phyloP scores from a whole-genome alignment of 208 protist genomes.

The Trichomonas vaginalis region DNA sequence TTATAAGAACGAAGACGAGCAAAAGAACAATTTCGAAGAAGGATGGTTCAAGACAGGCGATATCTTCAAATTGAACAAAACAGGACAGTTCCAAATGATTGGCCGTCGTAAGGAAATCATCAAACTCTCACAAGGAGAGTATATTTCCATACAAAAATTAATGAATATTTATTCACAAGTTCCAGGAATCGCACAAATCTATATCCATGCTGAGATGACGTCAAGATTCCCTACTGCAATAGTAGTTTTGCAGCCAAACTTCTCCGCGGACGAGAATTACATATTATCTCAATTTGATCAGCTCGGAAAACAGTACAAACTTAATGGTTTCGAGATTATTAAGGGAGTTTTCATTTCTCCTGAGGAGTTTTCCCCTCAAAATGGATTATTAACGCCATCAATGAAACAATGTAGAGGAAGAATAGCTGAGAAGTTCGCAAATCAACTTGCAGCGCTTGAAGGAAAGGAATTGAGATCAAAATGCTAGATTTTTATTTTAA shows the following conservation, averaged over 20 bases:
- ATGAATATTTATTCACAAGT: not conserved
- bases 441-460: constrained; percentile 12
- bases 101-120: not conserved
- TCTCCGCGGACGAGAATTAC: not conserved
- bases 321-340: constrained; percentile 28
- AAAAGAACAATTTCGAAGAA: not conserved
- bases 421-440: constrained; percentile 4
- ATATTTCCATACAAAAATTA: not conserved
- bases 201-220: not conserved
- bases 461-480: not conserved
- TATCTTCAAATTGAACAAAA: not conserved
- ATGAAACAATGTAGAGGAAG: constrained; percentile 31
- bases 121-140: not conserved
- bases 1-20: not conserved
- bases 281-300: not conserved
- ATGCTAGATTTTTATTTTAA: not conserved
- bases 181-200: not conserved
- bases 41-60: not conserved
- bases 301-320: not conserved
- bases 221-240: not conserved
- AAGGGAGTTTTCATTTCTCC: not conserved
- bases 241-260: not conserved
- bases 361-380: constrained; percentile 28
- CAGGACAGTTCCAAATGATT: not conserved
- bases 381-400: constrained; percentile 32